Base-by-base conservation (phyloP, 148 eudicot species). In the Cornus controversa region DNA sequence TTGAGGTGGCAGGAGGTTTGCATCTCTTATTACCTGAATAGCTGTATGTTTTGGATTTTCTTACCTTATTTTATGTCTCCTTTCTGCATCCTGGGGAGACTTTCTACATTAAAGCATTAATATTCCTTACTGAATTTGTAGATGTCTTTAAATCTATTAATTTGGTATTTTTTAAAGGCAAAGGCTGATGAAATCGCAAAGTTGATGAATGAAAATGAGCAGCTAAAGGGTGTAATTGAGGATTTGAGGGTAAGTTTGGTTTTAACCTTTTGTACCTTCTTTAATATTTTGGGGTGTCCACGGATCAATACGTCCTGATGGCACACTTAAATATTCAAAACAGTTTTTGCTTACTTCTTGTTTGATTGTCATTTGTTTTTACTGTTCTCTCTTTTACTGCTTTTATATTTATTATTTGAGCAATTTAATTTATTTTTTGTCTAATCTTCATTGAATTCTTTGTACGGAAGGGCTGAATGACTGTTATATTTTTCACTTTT, bases 101-200 rank as follows among this genome's bases (percentile, higher is more conserved):
- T 24, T 75, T 42, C 70, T 7, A 74, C 31, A 22, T 8, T 23
- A n/a, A 9, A 31, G 20, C 7, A 47, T 65, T 31, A 23, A 23
- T 53, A 27, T 72, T 26, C n/a, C 50, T 7, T 57, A 36, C 26
- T 25, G 50, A 53, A 62, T 36, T 23, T 54, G 23, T 54, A 76
- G 28, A 57, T 15, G 80, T 75, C 37, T 75, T 5, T n/a, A 71
- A n/a, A 40, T 57, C 24, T 37, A 64, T 6, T 64, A 20, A 47
- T 80, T 9, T 31, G 58, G 11, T 77, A 70, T 68, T 70, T 78
- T 77, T 84, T 62, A 77, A 87, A 96, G 99, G 89, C 95, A 76
- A 96, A 96, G 85, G 99, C 99, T 67, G 99, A 96, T 87, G 98
- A 93, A 80, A 91, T 96, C 70, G 97, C 98, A 66, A 91, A 83